These are phyloP conservation scores for Candida andamanensis DNA, from an alignment of 805 yeast genomes.

Conservation along the genomic window DNA sequence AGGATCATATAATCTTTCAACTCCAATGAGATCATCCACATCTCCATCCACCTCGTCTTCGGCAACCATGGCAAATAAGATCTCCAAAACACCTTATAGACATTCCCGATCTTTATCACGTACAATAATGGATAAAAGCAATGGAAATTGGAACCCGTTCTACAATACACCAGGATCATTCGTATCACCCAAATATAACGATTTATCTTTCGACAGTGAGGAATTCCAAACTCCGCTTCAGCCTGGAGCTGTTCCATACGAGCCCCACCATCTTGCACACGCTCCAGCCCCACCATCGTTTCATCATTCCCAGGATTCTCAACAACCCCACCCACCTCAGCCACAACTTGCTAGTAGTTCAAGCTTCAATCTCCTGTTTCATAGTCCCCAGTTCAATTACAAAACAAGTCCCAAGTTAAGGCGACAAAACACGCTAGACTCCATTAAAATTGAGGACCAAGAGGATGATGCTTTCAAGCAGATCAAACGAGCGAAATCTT, in stretches of 20 bases:
- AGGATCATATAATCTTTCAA: slow-evolving; percentile 10
- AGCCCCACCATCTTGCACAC: slow-evolving; percentile 1
- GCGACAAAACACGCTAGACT: slow-evolving; percentile 25
- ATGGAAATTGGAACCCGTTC: slow-evolving; percentile 24
- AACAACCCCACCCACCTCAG: too few relatives aligned
- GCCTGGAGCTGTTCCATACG: slow-evolving; percentile 13
- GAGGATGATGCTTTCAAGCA: slow-evolving; percentile 42
- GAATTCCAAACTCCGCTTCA: slow-evolving; percentile 22
- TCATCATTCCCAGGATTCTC: background rate
- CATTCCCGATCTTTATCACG: slow-evolving; percentile 40
- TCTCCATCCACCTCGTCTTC: slow-evolving; percentile 6
- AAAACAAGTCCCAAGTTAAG: slow-evolving; percentile 13
- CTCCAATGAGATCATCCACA: slow-evolving; percentile 9
- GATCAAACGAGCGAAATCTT: slow-evolving; percentile 33
- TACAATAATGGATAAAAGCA: slow-evolving; percentile 27
- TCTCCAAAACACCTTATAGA: slow-evolving; percentile 35
- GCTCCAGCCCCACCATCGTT: slow-evolving; percentile 1
- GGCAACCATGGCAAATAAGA: slow-evolving; percentile 6
- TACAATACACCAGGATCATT: slow-evolving; percentile 23
- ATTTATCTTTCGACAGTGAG: slow-evolving; percentile 14
- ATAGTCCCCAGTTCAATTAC: slow-evolving; percentile 3
- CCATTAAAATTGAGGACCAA: slow-evolving; percentile 32
- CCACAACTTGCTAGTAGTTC: too few relatives aligned
- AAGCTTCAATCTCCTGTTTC: slow-evolving; percentile 7
- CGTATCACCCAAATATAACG: slow-evolving; percentile 20